Percentiles rank a stretch among this genome's conserved stretches.
These are phyloP conservation scores for Barbarea vulgaris DNA, from an alignment of 345 rosid genomes.

Conservation along the genomic window DNA sequence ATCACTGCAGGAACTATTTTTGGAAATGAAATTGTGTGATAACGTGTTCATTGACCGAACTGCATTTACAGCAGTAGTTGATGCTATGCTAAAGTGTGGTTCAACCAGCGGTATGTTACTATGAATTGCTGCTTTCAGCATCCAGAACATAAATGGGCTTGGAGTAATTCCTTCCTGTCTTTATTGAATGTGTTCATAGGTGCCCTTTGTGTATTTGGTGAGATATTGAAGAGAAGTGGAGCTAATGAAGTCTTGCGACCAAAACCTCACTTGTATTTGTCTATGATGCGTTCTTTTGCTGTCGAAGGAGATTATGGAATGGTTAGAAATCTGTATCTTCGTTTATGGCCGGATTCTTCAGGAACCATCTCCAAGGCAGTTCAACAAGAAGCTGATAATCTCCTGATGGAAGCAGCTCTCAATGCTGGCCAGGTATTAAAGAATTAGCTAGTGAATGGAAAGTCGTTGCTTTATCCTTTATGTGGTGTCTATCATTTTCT, in stretches of 20 bases:
- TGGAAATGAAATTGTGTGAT: conserved; percentile 59
- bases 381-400: conserved; percentile 76
- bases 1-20: conserved; percentile 50
- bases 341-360: conserved; percentile 69
- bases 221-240: conserved; percentile 63
- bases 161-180: neutral
- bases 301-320: conserved; percentile 54
- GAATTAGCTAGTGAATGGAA: conserved; percentile 2
- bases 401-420: conserved; percentile 84
- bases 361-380: conserved; percentile 54
- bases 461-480: neutral
- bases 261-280: conserved; percentile 75
- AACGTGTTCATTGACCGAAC: conserved; percentile 59
- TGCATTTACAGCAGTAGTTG: conserved; percentile 68
- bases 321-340: conserved; percentile 60
- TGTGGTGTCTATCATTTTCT: conserved; percentile 12
- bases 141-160: conserved; percentile 4
- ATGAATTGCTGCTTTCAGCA: conserved; percentile 11
- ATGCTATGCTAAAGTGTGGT: conserved; percentile 65
- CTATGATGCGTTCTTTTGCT: conserved; percentile 78
- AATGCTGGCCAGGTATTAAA: conserved; percentile 64
- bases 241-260: conserved; percentile 53
- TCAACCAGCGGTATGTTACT: conserved; percentile 54
- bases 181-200: conserved; percentile 42
- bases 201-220: conserved; percentile 81